phyloP scores from a whole-genome alignment of 1,284 basidiomycete species.

The Cutaneotrichosporon mucoides region DNA sequence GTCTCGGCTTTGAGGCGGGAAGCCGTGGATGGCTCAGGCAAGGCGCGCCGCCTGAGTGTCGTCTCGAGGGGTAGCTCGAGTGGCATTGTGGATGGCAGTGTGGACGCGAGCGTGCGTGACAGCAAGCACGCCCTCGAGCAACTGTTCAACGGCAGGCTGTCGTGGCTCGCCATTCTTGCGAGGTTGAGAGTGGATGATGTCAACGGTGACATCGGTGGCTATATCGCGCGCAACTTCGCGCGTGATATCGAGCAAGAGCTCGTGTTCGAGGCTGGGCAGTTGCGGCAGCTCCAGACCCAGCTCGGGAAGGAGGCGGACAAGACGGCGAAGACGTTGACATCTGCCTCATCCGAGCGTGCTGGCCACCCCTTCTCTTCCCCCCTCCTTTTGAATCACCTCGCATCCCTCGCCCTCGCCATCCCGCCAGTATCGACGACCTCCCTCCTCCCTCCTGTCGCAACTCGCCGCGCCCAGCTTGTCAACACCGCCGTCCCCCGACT shows the following conservation, averaged over 20 bases:
- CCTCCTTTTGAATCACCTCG: slow-evolving; percentile 64
- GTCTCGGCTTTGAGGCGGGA: slow-evolving; percentile 18
- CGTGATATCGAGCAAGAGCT: slow-evolving; percentile 66
- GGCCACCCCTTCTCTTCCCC: slow-evolving; percentile 58
- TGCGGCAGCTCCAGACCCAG: slow-evolving; percentile 57
- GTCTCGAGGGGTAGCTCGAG: slow-evolving; percentile 32
- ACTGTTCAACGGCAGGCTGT: slow-evolving; percentile 56
- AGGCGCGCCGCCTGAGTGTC: slow-evolving; percentile 32
- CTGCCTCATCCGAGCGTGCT: slow-evolving; percentile 36
- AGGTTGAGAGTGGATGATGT: slow-evolving; percentile 64
- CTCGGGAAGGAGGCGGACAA: slow-evolving; percentile 53
- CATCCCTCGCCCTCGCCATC: slow-evolving; percentile 53
- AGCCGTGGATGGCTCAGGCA: slow-evolving; percentile 24
- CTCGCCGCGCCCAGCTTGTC: slow-evolving; percentile 60
- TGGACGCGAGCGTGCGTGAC: slow-evolving; percentile 53
- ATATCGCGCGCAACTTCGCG: slow-evolving; percentile 61
- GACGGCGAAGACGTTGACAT: slow-evolving; percentile 29
- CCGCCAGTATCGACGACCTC: slow-evolving; percentile 55
- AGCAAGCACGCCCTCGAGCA: slow-evolving; percentile 55
- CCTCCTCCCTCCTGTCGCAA: slow-evolving; percentile 58
- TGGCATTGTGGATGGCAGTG: slow-evolving; percentile 53
- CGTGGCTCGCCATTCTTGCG: slow-evolving; percentile 64
- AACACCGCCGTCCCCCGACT: slow-evolving; percentile 58
- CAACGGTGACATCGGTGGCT: slow-evolving; percentile 55
- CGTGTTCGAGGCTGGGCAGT: slow-evolving; percentile 63